A percentile compares a stretch with the other conserved stretches of the same genome.
Evolutionary conservation across 495 filamentous ascomycete genomes (phyloP).

Genomic region (Talaromyces ruber): DNA sequence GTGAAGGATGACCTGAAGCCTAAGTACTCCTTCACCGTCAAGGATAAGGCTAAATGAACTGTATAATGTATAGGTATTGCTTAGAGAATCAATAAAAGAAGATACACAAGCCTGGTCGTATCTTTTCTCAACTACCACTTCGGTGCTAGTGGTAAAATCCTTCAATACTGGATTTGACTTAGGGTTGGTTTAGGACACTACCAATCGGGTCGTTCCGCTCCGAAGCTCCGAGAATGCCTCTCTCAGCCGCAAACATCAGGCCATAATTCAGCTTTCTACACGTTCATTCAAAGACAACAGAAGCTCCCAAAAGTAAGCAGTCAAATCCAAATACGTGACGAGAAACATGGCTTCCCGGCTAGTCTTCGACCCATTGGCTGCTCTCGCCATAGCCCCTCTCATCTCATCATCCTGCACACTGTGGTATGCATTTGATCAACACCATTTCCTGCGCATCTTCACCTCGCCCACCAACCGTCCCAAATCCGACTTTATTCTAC

Average conservation of each 20-base stretch:
- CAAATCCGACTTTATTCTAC: constrained; percentile 12
- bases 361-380: constrained; percentile 27
- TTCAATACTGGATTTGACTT: too few relatives aligned
- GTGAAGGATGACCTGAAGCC: constrained; percentile 15
- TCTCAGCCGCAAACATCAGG: too few relatives aligned
- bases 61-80: not conserved
- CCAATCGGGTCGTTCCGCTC: too few relatives aligned
- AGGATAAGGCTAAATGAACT: constrained; percentile 8
- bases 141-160: too few relatives aligned
- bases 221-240: too few relatives aligned
- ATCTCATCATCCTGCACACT: constrained; percentile 31
- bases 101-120: too few relatives aligned
- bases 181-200: too few relatives aligned
- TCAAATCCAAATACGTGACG: not conserved
- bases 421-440: constrained; percentile 23
- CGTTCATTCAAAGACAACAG: too few relatives aligned
- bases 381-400: constrained; percentile 26
- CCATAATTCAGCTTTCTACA: too few relatives aligned
- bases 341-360: constrained; percentile 25
- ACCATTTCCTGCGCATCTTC: constrained; percentile 18
- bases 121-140: too few relatives aligned
- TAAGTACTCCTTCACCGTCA: constrained; percentile 12
- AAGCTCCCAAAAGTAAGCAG: too few relatives aligned
- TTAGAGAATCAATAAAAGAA: not conserved
- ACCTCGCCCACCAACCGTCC: constrained; percentile 4